Percentiles rank a stretch among this genome's conserved stretches.
Evolutionary conservation across 2,329 filamentous ascomycete species (phyloP).

Genomic region (Hypoxylon sp.): DNA sequence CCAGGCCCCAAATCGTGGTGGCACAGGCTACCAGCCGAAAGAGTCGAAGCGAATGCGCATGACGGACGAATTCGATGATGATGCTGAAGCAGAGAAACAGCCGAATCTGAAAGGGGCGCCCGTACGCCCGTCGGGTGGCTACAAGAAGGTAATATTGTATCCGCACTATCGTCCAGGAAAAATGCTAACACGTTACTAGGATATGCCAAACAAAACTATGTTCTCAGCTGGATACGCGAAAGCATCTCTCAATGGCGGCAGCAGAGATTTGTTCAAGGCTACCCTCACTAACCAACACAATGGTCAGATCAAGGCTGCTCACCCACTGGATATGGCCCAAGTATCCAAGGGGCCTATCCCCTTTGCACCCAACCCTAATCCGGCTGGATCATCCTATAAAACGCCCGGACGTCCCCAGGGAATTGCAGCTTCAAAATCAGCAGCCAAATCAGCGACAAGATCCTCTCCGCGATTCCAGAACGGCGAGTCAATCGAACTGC

Average conservation of each 20-base stretch:
- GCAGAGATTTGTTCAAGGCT: slow-evolving; percentile 72
- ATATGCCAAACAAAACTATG: slow-evolving; percentile 68
- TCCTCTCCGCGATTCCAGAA: slow-evolving; percentile 89
- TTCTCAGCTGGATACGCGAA: slow-evolving; percentile 72
- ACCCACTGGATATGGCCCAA: slow-evolving; percentile 87
- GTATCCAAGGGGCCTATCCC: slow-evolving; percentile 90
- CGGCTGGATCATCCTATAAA: slow-evolving; percentile 70
- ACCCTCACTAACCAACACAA: slow-evolving; percentile 75
- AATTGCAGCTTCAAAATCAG: slow-evolving; percentile 63
- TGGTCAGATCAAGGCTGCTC: slow-evolving; percentile 70
- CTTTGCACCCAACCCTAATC: slow-evolving; percentile 78
- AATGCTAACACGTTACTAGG: slow-evolving; percentile 61
- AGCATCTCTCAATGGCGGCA: slow-evolving; percentile 64
- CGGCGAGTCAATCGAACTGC: slow-evolving; percentile 89
- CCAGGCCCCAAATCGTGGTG: slow-evolving; percentile 61
- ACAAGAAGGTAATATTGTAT: slow-evolving; percentile 71
- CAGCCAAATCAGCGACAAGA: slow-evolving; percentile 69
- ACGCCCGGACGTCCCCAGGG: slow-evolving; percentile 71
- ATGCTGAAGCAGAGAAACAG: slow-evolving; percentile 68
- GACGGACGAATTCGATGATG: slow-evolving; percentile 76
- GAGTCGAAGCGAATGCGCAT: slow-evolving; percentile 86
- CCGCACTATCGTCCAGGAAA: slow-evolving; percentile 2
- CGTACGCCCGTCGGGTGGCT: slow-evolving; percentile 79
- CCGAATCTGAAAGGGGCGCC: slow-evolving; percentile 83
- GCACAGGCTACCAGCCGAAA: slow-evolving; percentile 73